Evolutionary conservation across 2,329 filamentous ascomycete species (phyloP), one percentile per base, ranked within the genome.

Genomic region (Fusarium sp.): DNA sequence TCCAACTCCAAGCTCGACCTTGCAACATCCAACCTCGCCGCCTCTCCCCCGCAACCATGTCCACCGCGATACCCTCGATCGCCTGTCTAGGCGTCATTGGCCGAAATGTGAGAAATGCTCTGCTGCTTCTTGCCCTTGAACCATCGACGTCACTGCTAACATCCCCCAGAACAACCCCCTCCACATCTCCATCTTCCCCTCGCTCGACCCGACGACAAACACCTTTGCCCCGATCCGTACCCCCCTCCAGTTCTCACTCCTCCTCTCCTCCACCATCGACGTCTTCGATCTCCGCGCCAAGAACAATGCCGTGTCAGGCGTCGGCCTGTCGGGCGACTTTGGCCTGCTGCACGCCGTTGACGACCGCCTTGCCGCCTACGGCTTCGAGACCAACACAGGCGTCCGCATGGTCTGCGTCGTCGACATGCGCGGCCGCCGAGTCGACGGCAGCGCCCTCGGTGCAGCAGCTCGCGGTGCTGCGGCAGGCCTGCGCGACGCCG

Each of bases 321-420:
- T 82, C 28, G 84, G 84, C 9, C 81, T 89, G 44, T 92, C 94
- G 53, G 94, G 96, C 74, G 95, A 98, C 79, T 91, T 96, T 72
- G 95, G 96, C 31, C 88, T 98, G 12, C 87, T 99, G 53, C 95
- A 98, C 82, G 94, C 95, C 63, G 87, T 98, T 64, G 96, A 98
- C 83, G 95, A 99, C 83, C 89, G 95, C 28, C 87, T 98, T 48
- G 94, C 95, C 37, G 92, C 94, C 72, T 99, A 98, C 83, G 96
- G 96, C 75, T 98, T 94, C 90, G 89, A 98, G 81, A 98, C 96
- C 60, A 98, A 97, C 81, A 98, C 96, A 28, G 94, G 94, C 41
- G 90, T 97, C 69, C 95, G 95, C 78, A 91, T 99, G 77, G 90
- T 98, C 36, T 91, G 94, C 68, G 89, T 98, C 4, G 92, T 98